A percentile compares a stretch with the other conserved stretches of the same genome.
phyloP scores from a whole-genome alignment of 108 stramenopile species.

The Chaetoceros tenuissimus region DNA sequence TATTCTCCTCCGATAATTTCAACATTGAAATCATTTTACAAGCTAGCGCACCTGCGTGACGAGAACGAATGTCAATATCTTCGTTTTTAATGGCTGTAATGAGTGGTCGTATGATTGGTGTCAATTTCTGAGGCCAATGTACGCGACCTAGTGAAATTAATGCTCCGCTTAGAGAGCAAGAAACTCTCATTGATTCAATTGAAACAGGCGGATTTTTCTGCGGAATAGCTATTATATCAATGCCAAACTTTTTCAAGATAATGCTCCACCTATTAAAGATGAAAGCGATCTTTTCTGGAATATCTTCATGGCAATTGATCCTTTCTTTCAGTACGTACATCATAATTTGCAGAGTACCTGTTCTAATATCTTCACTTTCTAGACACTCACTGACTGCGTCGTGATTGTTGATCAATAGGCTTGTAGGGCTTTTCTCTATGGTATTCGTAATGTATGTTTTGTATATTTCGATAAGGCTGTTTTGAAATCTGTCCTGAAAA shows the following conservation, averaged over 20 bases:
- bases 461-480: too few relatives aligned
- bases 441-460: too few relatives aligned
- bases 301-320: too few relatives aligned
- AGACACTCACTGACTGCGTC: too few relatives aligned
- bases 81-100: slow-evolving; percentile 73
- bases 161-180: slow-evolving; percentile 29
- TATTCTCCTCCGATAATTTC: slow-evolving; percentile 9
- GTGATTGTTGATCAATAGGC: too few relatives aligned
- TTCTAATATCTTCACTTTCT: too few relatives aligned
- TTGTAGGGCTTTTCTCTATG: too few relatives aligned
- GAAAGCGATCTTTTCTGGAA: too few relatives aligned
- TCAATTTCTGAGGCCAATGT: slow-evolving; percentile 47
- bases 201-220: not conserved
- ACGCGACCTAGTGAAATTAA: slow-evolving; percentile 27
- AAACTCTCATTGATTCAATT: slow-evolving; percentile 27
- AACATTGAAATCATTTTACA: slow-evolving; percentile 15
- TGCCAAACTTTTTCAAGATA: not conserved
- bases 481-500: not conserved
- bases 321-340: too few relatives aligned
- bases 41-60: slow-evolving; percentile 23
- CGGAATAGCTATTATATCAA: not conserved
- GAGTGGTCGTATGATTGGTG: slow-evolving; percentile 52
- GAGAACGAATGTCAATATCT: slow-evolving; percentile 13
- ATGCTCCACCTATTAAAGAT: slow-evolving; percentile 1
- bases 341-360: too few relatives aligned